These are phyloP conservation scores for Sporobolomyces roseus DNA, from an alignment of 768 basidiomycete genomes.

Conservation along the genomic window DNA sequence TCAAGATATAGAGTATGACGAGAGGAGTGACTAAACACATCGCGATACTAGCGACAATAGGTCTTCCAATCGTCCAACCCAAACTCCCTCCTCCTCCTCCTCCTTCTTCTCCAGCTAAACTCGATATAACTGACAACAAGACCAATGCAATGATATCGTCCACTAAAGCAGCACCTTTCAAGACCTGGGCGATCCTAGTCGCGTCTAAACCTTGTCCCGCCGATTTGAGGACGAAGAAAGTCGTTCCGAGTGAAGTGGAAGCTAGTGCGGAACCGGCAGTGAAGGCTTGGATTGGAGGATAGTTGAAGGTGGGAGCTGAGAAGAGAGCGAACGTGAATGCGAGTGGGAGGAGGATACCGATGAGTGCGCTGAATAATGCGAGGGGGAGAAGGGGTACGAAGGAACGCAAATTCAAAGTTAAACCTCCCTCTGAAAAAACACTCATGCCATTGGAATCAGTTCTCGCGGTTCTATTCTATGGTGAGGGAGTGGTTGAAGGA, in stretches of 20 bases:
- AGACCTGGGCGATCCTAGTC: conserved; percentile 58
- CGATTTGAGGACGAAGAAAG: conserved; percentile 57
- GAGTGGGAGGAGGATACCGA: conserved; percentile 54
- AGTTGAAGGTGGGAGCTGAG: conserved; percentile 2
- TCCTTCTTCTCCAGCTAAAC: conserved; percentile 4
- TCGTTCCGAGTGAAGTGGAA: conserved; percentile 66
- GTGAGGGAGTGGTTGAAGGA: too few species aligned
- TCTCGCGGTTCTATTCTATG: too few species aligned
- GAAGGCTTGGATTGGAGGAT: conserved; percentile 53
- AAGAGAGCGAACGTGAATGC: conserved; percentile 54
- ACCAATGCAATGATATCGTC: conserved; percentile 65
- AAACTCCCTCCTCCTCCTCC: neutral
- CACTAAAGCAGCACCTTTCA: conserved; percentile 62
- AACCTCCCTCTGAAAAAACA: conserved; percentile 52
- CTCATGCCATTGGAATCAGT: too few species aligned
- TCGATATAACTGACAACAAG: conserved; percentile 57
- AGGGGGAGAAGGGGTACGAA: conserved; percentile 55
- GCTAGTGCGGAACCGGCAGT: conserved; percentile 62
- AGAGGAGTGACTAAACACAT: conserved; percentile 54
- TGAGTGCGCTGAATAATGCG: conserved; percentile 50
- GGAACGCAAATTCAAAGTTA: conserved; percentile 55
- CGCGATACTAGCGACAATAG: conserved; percentile 58
- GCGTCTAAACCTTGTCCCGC: conserved; percentile 49
- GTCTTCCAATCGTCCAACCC: conserved; percentile 54
- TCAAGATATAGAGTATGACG: conserved; percentile 46